Conservation (phyloP, 2,329 filamentous ascomycete species). For the Didymella pomorum region DNA sequence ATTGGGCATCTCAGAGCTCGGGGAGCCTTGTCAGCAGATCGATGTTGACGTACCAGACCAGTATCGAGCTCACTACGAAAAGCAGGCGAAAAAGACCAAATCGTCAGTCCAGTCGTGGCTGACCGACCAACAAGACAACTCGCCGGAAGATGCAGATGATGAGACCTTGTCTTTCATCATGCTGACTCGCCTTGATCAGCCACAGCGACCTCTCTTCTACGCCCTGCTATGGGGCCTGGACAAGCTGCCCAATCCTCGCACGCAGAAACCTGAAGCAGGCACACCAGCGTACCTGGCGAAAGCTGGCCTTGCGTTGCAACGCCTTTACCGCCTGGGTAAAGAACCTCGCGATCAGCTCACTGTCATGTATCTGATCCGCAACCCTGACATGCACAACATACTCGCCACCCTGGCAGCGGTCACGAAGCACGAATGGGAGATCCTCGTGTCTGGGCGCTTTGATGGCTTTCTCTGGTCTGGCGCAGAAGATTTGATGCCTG, state of each 20-base stretch:
- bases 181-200: conserved; percentile 80
- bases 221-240: conserved; percentile 72
- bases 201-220: conserved; percentile 82
- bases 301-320: conserved; percentile 79
- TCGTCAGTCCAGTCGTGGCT: conserved; percentile 93
- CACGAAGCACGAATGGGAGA: conserved; percentile 94
- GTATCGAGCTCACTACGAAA: conserved; percentile 89
- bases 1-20: conserved; percentile 61
- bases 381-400: conserved; percentile 82
- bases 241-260: conserved; percentile 62
- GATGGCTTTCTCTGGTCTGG: conserved; percentile 96
- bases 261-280: conserved; percentile 70
- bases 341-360: conserved; percentile 85
- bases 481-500: conserved; percentile 67
- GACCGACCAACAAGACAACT: conserved; percentile 76
- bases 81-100: conserved; percentile 91
- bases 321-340: conserved; percentile 78
- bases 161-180: conserved; percentile 95
- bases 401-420: conserved; percentile 88
- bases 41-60: conserved; percentile 95
- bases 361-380: conserved; percentile 84
- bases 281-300: conserved; percentile 78
- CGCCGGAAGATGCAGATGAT: conserved; percentile 89
- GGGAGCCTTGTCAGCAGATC: conserved; percentile 75
- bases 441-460: conserved; percentile 90